phyloP scores from a whole-genome alignment of 1,284 basidiomycete species.

The Cryptococcus maquisensis region DNA sequence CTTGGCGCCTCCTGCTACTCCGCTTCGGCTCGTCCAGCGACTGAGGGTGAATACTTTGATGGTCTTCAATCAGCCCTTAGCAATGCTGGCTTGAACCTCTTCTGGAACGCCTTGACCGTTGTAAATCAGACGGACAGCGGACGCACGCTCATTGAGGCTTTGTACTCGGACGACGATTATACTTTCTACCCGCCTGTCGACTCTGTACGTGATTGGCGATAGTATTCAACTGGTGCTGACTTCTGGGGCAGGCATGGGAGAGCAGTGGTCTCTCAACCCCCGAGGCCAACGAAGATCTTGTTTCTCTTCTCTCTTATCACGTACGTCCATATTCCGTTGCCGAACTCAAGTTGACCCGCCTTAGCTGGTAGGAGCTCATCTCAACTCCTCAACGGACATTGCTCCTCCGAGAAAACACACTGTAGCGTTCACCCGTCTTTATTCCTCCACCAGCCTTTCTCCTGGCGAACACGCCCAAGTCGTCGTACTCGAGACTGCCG shows the following conservation, averaged over 20 bases:
- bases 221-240: not conserved
- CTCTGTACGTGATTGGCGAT: constrained; percentile 10
- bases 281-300: constrained; percentile 12
- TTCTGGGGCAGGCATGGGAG: constrained; percentile 21
- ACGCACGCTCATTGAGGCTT: constrained; percentile 7
- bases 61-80: constrained; percentile 11
- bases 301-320: constrained; percentile 24
- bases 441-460: constrained; percentile 7
- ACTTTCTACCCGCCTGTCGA: constrained; percentile 18
- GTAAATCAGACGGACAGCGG: constrained; percentile 6
- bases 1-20: too few relatives aligned
- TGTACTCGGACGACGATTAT: constrained; percentile 11
- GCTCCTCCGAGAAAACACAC: constrained; percentile 22
- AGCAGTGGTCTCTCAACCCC: constrained; percentile 2
- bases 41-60: constrained; percentile 8
- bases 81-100: constrained; percentile 8
- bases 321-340: constrained; percentile 14
- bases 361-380: constrained; percentile 20
- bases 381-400: constrained; percentile 23
- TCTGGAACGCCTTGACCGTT: constrained; percentile 9
- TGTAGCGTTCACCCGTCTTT: constrained; percentile 19
- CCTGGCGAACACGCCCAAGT: constrained; percentile 30
- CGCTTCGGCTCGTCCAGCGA: constrained; percentile 1
- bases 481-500: constrained; percentile 29
- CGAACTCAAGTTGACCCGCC: not conserved